phyloP scores from a whole-genome alignment of 192 early-diverging fungal genomes.

The Rhizoclosmatium globosum region DNA sequence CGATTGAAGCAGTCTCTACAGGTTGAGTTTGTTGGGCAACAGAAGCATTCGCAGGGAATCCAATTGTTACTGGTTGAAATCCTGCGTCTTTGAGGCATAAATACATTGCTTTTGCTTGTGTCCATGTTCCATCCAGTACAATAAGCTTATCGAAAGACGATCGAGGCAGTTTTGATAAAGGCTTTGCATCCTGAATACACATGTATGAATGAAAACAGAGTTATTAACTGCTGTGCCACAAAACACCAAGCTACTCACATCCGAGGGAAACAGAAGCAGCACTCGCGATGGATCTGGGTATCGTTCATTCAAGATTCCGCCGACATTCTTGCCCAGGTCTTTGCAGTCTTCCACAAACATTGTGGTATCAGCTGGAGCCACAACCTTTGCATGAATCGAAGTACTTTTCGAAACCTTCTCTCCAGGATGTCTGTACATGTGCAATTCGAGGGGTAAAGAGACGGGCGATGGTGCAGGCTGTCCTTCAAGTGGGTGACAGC shows the following conservation, averaged over 20 bases:
- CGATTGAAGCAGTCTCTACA: not conserved
- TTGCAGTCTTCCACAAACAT: constrained; percentile 59
- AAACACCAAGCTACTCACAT: constrained; percentile 51
- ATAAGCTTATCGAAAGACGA: constrained; percentile 75
- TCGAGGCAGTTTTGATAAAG: constrained; percentile 72
- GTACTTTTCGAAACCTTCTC: constrained; percentile 90
- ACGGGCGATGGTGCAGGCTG: not conserved
- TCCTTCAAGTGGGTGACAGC: not conserved
- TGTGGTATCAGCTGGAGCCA: constrained; percentile 73
- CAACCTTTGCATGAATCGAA: constrained; percentile 81
- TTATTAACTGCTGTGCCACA: not conserved
- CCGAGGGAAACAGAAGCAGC: constrained; percentile 87
- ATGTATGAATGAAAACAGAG: not conserved
- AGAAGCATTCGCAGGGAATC: constrained; percentile 1
- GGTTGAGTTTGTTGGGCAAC: not conserved
- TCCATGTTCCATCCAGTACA: constrained; percentile 98
- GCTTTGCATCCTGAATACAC: constrained; percentile 63
- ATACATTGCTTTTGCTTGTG: constrained; percentile 71
- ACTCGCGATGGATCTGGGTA: constrained; percentile 72
- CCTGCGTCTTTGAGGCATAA: constrained; percentile 52
- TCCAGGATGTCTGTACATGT: constrained; percentile 74
- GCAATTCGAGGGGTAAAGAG: constrained; percentile 10
- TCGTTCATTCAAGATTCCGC: constrained; percentile 28
- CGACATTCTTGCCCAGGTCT: not conserved
- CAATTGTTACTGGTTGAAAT: constrained; percentile 57